Conservation (phyloP, 1,284 basidiomycete species). For the Cutaneotrichosporon dermatis region DNA sequence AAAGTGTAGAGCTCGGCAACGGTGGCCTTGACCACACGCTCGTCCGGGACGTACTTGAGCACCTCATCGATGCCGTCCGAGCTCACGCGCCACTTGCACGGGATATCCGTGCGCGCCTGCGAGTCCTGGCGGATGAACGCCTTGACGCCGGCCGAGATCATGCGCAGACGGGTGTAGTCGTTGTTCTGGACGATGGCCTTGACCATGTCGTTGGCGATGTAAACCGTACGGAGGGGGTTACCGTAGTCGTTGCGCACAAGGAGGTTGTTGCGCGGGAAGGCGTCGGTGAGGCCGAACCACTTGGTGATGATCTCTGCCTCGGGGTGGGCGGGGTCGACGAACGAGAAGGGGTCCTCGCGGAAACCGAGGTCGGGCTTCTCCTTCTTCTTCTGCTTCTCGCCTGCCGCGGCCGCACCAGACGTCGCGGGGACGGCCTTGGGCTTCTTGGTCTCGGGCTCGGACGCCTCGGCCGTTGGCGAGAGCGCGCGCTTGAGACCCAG, state of each 20-base stretch:
- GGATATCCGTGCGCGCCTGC: slow-evolving; percentile 46
- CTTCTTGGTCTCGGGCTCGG: slow-evolving; percentile 20
- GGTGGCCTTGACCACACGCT: slow-evolving; percentile 61
- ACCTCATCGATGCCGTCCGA: slow-evolving; percentile 80
- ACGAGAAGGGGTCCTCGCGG: slow-evolving; percentile 88
- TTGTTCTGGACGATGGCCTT: slow-evolving; percentile 75
- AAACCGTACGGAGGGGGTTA: slow-evolving; percentile 72
- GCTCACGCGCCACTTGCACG: slow-evolving; percentile 63
- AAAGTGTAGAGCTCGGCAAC: slow-evolving; percentile 62
- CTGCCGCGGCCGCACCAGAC: not conserved
- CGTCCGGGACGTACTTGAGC: slow-evolving; percentile 67
- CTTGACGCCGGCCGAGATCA: slow-evolving; percentile 89
- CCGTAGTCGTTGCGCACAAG: slow-evolving; percentile 84
- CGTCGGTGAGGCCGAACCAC: slow-evolving; percentile 66
- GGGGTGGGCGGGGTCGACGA: slow-evolving; percentile 65
- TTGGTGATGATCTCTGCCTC: slow-evolving; percentile 62
- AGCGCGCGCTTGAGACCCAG: slow-evolving; percentile 22
- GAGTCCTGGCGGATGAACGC: slow-evolving; percentile 57
- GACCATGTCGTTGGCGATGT: slow-evolving; percentile 81
- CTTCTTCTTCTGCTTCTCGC: slow-evolving; percentile 29
- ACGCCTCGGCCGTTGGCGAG: slow-evolving; percentile 22
- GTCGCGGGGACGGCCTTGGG: slow-evolving; percentile 11
- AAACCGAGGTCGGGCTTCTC: slow-evolving; percentile 56
- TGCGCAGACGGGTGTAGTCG: slow-evolving; percentile 76
- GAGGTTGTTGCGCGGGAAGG: slow-evolving; percentile 60